Evolutionary conservation across 495 filamentous ascomycete genomes (phyloP), one percentile per base, ranked within the genome.

Genomic region (Opeltia flavorubescens): DNA sequence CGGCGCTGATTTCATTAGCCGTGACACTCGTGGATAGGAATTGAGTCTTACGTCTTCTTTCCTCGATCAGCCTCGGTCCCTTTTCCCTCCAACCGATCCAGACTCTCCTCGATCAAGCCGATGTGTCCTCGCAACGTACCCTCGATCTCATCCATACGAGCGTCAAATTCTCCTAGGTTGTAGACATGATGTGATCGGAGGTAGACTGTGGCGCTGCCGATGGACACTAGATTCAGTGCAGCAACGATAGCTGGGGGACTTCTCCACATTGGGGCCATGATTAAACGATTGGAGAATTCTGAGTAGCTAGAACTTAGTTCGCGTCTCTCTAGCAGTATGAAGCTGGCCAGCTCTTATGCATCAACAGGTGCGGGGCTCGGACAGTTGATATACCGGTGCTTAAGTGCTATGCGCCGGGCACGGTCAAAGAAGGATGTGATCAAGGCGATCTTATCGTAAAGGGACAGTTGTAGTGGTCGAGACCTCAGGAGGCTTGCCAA

Each of bases 41-140:
- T 8, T 8, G n/a, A 24, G n/a, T 18, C 33, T 45, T 30, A 58
- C 57, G 55, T 59, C 39, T 59, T 59, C 50, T 55, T 54, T 15
- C 50, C 50, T 15, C 48, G 40, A 33, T 58, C 57, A 36, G 55
- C 49, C 45, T 58, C 52, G 1, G 55, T 57, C 12, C 41, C 57
- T 15, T 57, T 57, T 17, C 57, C 57, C 34, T 59, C 57, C 15
- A 68, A 43, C 17, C 65, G 50, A 44, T 69, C 66, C 20, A 71
- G 47, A 7, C 59, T 53, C 40, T 68, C 67, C 48, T 70, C 67
- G 30, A 70, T 69, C 21, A 65, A 36, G 4, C 67, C 66, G 48
- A 67, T 70, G 46, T 71, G 67, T 7, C 67, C 66, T 45, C 68
- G 50, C 26, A 70, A 47, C 3, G 68, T 69, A 3, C 67, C 67